These are phyloP conservation scores for Candida broadrunensis DNA, from an alignment of 805 yeast species.

Conservation along the genomic window DNA sequence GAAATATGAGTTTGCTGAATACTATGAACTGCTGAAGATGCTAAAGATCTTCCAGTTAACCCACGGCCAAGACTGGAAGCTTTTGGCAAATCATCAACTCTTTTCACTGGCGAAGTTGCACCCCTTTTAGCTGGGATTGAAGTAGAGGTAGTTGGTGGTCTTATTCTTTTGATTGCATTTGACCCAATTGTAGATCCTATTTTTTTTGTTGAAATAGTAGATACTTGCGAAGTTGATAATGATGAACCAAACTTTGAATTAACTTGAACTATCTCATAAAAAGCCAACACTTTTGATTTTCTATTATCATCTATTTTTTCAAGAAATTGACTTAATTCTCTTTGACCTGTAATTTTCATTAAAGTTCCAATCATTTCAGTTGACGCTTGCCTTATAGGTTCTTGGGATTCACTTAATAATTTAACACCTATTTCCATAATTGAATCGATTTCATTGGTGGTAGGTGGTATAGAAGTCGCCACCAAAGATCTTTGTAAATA, in stretches of 20 bases:
- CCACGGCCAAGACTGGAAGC: slow-evolving; percentile 32
- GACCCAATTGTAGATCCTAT: slow-evolving; percentile 1
- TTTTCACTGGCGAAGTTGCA: slow-evolving; percentile 68
- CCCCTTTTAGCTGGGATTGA: slow-evolving; percentile 63
- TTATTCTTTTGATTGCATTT: slow-evolving; percentile 6
- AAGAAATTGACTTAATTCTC: slow-evolving; percentile 56
- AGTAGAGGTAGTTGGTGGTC: slow-evolving; percentile 15
- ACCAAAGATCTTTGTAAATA: slow-evolving; percentile 64
- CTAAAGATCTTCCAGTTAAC: slow-evolving; percentile 42
- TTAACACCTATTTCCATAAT: slow-evolving; percentile 58
- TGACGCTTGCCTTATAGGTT: slow-evolving; percentile 75
- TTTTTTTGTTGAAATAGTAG: slow-evolving; percentile 8
- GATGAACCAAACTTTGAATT: slow-evolving; percentile 20
- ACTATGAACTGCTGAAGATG: slow-evolving; percentile 14
- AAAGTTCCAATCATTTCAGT: slow-evolving; percentile 77
- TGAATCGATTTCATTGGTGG: slow-evolving; percentile 48
- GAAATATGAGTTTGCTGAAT: not conserved
- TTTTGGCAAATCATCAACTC: slow-evolving; percentile 28
- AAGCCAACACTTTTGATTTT: slow-evolving; percentile 61
- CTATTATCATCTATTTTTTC: slow-evolving; percentile 78
- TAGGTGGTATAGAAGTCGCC: slow-evolving; percentile 47
- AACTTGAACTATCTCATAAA: slow-evolving; percentile 54
- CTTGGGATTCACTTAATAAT: slow-evolving; percentile 78
- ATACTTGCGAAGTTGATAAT: slow-evolving; percentile 3
- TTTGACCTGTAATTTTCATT: slow-evolving; percentile 78